These are phyloP conservation scores for Cryptosporidium canis DNA, from an alignment of 169 alveolate genomes.

Conservation along the genomic window DNA sequence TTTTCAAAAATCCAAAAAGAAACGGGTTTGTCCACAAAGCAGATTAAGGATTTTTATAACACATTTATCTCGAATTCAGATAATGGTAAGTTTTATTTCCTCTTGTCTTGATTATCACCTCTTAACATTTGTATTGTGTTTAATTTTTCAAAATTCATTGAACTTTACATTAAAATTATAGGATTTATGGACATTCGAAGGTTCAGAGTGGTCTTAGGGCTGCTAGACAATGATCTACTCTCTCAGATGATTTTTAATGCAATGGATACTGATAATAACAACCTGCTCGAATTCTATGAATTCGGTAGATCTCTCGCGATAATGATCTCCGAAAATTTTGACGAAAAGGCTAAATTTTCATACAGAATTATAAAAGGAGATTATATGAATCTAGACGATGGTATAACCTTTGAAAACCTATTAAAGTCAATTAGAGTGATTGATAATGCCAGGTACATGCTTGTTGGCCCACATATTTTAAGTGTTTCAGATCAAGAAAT, in stretches of 20 bases:
- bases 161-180: background rate
- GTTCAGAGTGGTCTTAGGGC: slow-evolving; percentile 74
- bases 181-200: slow-evolving; percentile 50
- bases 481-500: slow-evolving; percentile 68
- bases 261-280: slow-evolving; percentile 81
- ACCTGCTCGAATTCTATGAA: slow-evolving; percentile 80
- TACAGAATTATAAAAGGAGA: slow-evolving; percentile 77
- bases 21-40: slow-evolving; percentile 23
- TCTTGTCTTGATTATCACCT: background rate
- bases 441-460: slow-evolving; percentile 70
- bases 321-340: slow-evolving; percentile 81
- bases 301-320: slow-evolving; percentile 81
- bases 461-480: slow-evolving; percentile 60
- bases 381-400: background rate
- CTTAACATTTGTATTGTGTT: background rate
- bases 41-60: slow-evolving; percentile 35
- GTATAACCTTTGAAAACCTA: slow-evolving; percentile 68
- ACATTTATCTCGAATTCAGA: slow-evolving; percentile 56
- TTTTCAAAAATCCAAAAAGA: slow-evolving; percentile 45
- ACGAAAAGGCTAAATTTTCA: slow-evolving; percentile 78
- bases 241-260: slow-evolving; percentile 81
- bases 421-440: slow-evolving; percentile 67
- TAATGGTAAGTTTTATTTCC: slow-evolving; percentile 33
- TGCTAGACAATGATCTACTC: slow-evolving; percentile 64
- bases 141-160: background rate